Base-by-base conservation (phyloP, 2,329 filamentous ascomycete species). In the Sporothrix pseudoabietina region DNA sequence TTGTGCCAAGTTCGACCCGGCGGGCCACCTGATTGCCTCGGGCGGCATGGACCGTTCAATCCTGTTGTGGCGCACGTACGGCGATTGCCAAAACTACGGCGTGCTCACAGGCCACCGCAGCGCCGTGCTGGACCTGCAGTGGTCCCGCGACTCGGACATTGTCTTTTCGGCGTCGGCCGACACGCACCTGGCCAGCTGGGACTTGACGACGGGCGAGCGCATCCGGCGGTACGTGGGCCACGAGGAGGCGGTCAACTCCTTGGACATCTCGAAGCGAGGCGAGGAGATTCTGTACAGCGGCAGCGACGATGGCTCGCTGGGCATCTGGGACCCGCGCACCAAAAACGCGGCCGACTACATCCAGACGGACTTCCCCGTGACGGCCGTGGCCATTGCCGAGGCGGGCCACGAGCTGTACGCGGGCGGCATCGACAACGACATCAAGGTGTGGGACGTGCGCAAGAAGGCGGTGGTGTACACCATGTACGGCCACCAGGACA, bases 401-500 rank as follows among this genome's bases (percentile, higher is more conserved):
- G 94, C 95, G 1, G 96, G 96, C 22, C 97, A 97, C 80, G 96
- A 98, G 83, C 89, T 99, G 35, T 99, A 96, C 81, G 92, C 93
- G 7, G 95, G 95, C 65, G 93, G 94, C 30, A 98, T 99, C 77
- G 96, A 98, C 83, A 98, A 98, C 80, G 94, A 97, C 78, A 97
- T 99, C 80, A 94, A 94, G 78, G 94, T 97, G 26, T 99, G 96
- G 95, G 96, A 99, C 82, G 84, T 98, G 79, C 90, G 96, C 77
- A 98, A 97, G 85, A 94, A 97, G 82, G 88, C 91, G 7, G 88
- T 97, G 2, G 90, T 94, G 6, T 98, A 98, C 82, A 91, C 92
- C 1, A 91, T 99, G 86, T 83, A 92, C 14, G 96, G 96, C 0
- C 96, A 99, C 81, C 91, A 90, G 71, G 96, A 99, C 80, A 98